These are phyloP conservation scores for Apiotrichum laibachii DNA, from an alignment of 1,284 basidiomycete genomes.

Conservation along the genomic window DNA sequence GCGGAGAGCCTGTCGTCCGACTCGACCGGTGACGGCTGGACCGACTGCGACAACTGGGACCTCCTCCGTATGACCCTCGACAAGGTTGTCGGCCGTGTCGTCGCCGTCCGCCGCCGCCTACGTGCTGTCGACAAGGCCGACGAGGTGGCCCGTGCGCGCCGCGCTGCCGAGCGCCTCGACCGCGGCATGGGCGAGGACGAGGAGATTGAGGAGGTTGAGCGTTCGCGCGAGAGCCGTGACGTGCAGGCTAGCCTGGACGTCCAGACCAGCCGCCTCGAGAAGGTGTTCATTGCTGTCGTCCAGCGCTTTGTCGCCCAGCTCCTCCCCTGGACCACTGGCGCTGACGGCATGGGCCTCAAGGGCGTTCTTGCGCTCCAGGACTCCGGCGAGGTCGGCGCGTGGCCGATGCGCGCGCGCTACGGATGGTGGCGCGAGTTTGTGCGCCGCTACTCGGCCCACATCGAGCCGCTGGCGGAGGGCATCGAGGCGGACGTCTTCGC, in stretches of 20 bases:
- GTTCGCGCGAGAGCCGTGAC: slow-evolving; percentile 39
- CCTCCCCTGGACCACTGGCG: slow-evolving; percentile 31
- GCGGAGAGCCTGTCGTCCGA: slow-evolving; percentile 39
- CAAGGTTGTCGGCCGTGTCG: slow-evolving; percentile 82
- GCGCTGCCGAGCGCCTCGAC: slow-evolving; percentile 55
- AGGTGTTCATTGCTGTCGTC: slow-evolving; percentile 34
- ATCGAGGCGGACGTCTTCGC: slow-evolving; percentile 29
- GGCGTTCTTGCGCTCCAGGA: slow-evolving; percentile 39
- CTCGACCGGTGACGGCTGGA: slow-evolving; percentile 50
- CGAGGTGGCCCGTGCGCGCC: slow-evolving; percentile 72
- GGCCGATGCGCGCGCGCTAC: slow-evolving; percentile 39
- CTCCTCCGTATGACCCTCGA: slow-evolving; percentile 71
- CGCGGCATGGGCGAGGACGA: slow-evolving; percentile 34
- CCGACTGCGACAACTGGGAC: slow-evolving; percentile 72
- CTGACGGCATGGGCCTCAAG: slow-evolving; percentile 30
- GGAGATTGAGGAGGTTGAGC: slow-evolving; percentile 31
- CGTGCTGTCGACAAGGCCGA: slow-evolving; percentile 75
- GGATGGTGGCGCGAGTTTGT: slow-evolving; percentile 50
- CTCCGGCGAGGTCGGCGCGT: slow-evolving; percentile 37
- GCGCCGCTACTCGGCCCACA: slow-evolving; percentile 33
- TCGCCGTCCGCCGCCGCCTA: slow-evolving; percentile 69
- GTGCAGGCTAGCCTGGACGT: slow-evolving; percentile 43
- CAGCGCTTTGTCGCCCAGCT: slow-evolving; percentile 36
- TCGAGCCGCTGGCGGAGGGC: slow-evolving; percentile 28
- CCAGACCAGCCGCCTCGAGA: slow-evolving; percentile 38